These are phyloP conservation scores for Neopestalotiopsis rosae DNA, from an alignment of 2,329 filamentous ascomycete species.

Conservation along the genomic window DNA sequence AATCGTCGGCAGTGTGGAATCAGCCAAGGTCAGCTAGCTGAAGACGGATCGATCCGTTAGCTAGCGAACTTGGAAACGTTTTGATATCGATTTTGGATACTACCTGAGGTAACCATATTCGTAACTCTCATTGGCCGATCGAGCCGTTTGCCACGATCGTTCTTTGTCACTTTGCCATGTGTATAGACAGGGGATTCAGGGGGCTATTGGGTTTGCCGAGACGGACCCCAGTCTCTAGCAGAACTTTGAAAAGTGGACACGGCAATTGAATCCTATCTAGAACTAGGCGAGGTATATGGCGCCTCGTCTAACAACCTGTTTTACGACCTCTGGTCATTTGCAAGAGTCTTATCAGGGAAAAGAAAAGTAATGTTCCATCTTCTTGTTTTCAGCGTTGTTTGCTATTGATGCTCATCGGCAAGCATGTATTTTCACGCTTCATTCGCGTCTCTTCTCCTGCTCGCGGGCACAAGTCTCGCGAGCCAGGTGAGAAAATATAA, in stretches of 20 bases:
- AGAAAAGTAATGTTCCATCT: not conserved
- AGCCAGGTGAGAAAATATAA: conserved; percentile 17
- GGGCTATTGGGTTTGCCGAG: not conserved
- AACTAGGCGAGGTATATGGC: not conserved
- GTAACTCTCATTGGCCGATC: no score
- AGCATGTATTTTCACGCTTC: not conserved
- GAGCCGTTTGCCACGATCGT: no score
- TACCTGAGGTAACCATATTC: not conserved
- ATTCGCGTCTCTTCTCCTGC: conserved; percentile 10
- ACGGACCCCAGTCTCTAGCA: not conserved
- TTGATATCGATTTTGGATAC: not conserved
- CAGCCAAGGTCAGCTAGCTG: not conserved
- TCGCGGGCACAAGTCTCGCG: conserved; percentile 2
- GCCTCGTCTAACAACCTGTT: not conserved
- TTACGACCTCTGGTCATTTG: not conserved
- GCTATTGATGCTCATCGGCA: not conserved
- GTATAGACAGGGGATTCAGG: not conserved
- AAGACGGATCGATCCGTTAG: not conserved
- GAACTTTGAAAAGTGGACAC: not conserved
- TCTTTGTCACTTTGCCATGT: no score
- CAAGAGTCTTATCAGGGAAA: not conserved
- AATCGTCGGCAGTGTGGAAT: not conserved
- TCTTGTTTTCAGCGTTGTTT: not conserved
- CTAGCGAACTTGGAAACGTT: not conserved
- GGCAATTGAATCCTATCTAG: not conserved